phyloP scores from a whole-genome alignment of 441 rosid species.

The Euphorbia corollata region DNA sequence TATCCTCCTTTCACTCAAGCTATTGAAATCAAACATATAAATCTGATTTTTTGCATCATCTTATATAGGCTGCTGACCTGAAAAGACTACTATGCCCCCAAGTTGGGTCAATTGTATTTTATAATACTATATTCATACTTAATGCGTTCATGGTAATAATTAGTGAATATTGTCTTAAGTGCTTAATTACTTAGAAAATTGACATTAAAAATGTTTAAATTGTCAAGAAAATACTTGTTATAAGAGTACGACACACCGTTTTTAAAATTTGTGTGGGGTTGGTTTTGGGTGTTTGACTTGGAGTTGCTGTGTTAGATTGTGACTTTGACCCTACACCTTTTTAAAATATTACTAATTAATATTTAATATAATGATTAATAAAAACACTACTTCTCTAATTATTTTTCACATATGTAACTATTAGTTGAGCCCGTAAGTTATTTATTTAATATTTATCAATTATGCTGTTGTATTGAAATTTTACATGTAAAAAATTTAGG shows the following conservation, averaged over 20 bases:
- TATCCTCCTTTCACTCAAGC: conserved; percentile 17
- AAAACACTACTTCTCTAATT: neutral
- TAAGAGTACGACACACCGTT: conserved; percentile 1
- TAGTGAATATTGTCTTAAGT: neutral
- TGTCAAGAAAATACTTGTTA: neutral
- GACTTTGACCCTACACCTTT: neutral
- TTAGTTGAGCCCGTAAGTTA: neutral
- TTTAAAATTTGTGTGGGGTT: neutral
- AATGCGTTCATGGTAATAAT: neutral
- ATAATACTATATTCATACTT: neutral
- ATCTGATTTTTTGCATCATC: neutral
- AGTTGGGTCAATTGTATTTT: neutral
- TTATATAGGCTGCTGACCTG: neutral
- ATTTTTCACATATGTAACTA: no score
- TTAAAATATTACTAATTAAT: neutral
- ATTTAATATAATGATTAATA: neutral
- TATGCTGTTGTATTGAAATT: no score
- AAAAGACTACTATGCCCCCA: neutral
- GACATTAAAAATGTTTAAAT: neutral
- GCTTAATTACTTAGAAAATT: neutral
- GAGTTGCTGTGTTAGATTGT: conserved; percentile 13
- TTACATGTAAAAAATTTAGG: no score
- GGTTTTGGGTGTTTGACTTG: conserved; percentile 11
- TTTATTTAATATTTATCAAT: no score
- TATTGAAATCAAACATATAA: neutral